These are phyloP conservation scores for Paramecium sonneborni DNA, from an alignment of 73 alveolate genomes.

Conservation along the genomic window DNA sequence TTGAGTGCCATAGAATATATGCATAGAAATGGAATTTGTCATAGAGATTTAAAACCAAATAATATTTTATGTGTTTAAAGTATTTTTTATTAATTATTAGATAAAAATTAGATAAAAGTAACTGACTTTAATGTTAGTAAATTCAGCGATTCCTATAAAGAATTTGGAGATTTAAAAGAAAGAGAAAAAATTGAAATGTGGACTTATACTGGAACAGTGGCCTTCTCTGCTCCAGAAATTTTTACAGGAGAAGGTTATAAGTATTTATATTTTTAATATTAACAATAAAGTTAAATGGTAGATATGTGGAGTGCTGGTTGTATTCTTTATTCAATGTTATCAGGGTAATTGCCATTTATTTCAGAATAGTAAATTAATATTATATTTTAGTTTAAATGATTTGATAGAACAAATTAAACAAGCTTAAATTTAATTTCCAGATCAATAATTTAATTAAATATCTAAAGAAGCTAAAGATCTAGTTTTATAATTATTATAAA, in stretches of 20 bases:
- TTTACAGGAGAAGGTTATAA: constrained; percentile 58
- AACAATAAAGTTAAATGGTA: not conserved
- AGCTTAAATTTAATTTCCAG: not conserved
- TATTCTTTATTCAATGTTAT: constrained; percentile 49
- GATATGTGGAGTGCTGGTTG: constrained; percentile 71
- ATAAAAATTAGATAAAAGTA: constrained; percentile 43
- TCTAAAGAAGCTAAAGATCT: constrained; percentile 41
- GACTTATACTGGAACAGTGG: constrained; percentile 65
- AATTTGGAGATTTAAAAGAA: constrained; percentile 43
- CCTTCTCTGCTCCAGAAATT: constrained; percentile 66
- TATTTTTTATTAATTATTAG: not conserved
- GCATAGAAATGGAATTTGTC: constrained; percentile 60
- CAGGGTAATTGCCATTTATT: constrained; percentile 55
- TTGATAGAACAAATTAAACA: constrained; percentile 7
- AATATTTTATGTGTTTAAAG: constrained; percentile 55
- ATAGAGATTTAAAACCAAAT: constrained; percentile 59
- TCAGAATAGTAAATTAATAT: constrained; percentile 54
- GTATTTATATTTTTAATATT: not conserved
- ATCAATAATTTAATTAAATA: not conserved
- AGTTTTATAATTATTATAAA: not conserved
- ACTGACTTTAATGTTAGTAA: constrained; percentile 63
- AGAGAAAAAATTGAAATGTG: constrained; percentile 60
- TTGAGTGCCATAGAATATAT: constrained; percentile 59
- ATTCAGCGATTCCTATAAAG: constrained; percentile 60
- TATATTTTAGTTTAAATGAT: constrained; percentile 29